Percentiles rank a stretch among this genome's conserved stretches.
Conservation (phyloP, 139 green algal species). For the Pedinophyceae sp. region DNA sequence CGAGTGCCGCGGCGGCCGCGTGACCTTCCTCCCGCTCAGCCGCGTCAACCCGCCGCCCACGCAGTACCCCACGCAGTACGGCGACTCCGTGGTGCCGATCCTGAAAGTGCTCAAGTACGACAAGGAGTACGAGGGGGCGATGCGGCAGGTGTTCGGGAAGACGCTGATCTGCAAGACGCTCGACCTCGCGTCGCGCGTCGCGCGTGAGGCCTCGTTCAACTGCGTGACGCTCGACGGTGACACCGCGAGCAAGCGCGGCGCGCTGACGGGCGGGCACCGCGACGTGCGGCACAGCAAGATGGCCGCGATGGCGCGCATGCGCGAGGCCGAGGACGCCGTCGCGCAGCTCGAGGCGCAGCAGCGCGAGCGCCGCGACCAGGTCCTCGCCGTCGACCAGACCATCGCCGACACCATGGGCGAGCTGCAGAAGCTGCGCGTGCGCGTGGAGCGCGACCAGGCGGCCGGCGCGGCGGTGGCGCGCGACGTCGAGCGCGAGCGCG, state of each 20-base stretch:
- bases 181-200: conserved; percentile 19
- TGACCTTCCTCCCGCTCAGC: conserved; percentile 93
- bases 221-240: conserved; percentile 84
- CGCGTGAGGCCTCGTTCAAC: conserved; percentile 31
- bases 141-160: conserved; percentile 65
- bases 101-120: conserved; percentile 50
- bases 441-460: too few relatives aligned
- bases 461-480: too few relatives aligned
- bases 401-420: conserved; percentile 24
- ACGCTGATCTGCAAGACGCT: conserved; percentile 7
- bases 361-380: too few relatives aligned
- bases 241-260: conserved; percentile 46
- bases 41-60: conserved; percentile 19
- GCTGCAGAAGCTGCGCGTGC: conserved; percentile 31
- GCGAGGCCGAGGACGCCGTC: background rate
- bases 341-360: background rate
- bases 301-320: conserved; percentile 24
- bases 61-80: conserved; percentile 33
- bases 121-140: conserved; percentile 30
- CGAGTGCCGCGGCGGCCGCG: conserved; percentile 43
- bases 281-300: conserved; percentile 32
- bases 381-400: conserved; percentile 23
- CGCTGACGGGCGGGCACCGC: conserved; percentile 59
- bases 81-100: conserved; percentile 46
- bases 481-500: background rate